These are phyloP conservation scores for Eudorina sp. DNA, from an alignment of 139 green algal species.

Conservation along the genomic window DNA sequence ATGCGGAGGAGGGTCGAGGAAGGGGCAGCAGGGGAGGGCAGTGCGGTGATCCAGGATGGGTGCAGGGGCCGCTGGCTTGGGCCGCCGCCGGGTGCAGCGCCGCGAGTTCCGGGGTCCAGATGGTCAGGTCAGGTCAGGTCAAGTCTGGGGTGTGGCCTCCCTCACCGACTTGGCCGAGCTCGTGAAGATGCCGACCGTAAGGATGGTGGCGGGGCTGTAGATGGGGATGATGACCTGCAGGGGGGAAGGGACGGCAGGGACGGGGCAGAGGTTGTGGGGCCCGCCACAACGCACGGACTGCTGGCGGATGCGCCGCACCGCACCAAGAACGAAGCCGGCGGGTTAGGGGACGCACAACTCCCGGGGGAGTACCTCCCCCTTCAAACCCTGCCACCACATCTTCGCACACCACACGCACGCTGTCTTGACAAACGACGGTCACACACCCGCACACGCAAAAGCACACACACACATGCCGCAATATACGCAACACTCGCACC, in stretches of 20 bases:
- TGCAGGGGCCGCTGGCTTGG: too few species aligned
- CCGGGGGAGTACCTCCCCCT: background rate
- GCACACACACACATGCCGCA: background rate
- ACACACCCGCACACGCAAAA: background rate
- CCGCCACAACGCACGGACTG: background rate
- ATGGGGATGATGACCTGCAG: slow-evolving; percentile 45
- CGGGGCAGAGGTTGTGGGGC: background rate
- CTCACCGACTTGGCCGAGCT: slow-evolving; percentile 35
- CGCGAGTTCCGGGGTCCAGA: too few species aligned
- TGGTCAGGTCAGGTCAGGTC: background rate
- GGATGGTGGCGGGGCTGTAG: slow-evolving; percentile 35
- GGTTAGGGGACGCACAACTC: too few species aligned
- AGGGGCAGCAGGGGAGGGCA: background rate
- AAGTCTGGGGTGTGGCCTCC: background rate
- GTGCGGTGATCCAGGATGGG: too few species aligned
- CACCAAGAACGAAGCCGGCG: background rate
- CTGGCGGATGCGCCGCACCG: too few species aligned
- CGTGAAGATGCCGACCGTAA: slow-evolving; percentile 36
- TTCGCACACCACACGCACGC: background rate
- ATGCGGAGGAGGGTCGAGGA: too few species aligned
- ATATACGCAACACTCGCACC: background rate
- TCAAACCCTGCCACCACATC: background rate
- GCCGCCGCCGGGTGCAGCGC: too few species aligned
- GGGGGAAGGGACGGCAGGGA: background rate
- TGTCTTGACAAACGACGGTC: background rate